phyloP scores from a whole-genome alignment of 306 rosid genomes.

The Acmispon strigosus region DNA sequence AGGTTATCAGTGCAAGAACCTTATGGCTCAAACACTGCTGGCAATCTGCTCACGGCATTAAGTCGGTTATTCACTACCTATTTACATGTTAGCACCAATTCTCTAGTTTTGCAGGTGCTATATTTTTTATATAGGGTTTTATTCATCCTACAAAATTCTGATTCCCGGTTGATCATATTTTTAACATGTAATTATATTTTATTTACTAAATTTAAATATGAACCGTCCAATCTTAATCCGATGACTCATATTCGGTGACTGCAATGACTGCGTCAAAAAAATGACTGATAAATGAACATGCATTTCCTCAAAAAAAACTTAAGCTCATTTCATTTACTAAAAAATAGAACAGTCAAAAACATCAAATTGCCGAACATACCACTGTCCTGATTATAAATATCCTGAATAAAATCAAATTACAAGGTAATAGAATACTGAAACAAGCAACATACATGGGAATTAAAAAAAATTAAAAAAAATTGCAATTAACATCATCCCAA shows the following conservation, averaged over 20 bases:
- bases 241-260: no score
- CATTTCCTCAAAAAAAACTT: background rate
- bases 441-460: conserved; percentile 23
- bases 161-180: no score
- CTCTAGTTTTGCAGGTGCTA: background rate
- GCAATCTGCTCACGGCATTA: conserved; percentile 75
- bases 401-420: conserved; percentile 16
- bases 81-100: conserved; percentile 59
- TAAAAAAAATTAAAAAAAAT: background rate
- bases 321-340: background rate
- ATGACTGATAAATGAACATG: background rate
- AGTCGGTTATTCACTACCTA: conserved; percentile 79
- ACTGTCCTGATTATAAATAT: conserved; percentile 3
- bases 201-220: no score
- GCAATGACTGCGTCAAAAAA: no score
- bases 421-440: conserved; percentile 10
- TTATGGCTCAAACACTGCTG: conserved; percentile 78
- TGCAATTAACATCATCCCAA: conserved; percentile 20
- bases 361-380: background rate
- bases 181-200: no score
- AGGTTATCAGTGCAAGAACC: conserved; percentile 86
- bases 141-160: background rate
- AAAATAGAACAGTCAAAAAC: background rate
- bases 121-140: background rate
- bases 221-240: no score